Evolutionary conservation across 208 protist genomes (phyloP).

Genomic region (Leishmania braziliensis): DNA sequence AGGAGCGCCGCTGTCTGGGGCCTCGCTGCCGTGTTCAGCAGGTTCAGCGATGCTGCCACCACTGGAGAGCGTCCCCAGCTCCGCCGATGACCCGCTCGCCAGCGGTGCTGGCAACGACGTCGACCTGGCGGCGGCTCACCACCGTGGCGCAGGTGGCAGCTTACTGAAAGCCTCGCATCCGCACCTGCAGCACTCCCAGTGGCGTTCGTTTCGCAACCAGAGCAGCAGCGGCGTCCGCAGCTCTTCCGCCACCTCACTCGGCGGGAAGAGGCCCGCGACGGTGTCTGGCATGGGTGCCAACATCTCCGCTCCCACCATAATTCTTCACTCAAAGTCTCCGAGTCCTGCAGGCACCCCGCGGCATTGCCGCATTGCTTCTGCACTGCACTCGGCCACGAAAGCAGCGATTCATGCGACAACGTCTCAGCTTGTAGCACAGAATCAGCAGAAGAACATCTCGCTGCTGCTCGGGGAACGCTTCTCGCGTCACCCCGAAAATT

Average conservation of each 20-base stretch:
- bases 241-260: not conserved
- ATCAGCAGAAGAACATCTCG: constrained; percentile 30
- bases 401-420: constrained; percentile 29
- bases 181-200: constrained; percentile 18
- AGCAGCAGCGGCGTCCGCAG: not conserved
- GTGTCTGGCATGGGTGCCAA: not conserved
- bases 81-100: not conserved
- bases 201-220: constrained; percentile 10
- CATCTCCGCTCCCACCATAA: not conserved
- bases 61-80: not conserved
- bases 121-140: not conserved
- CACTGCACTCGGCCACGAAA: constrained; percentile 28
- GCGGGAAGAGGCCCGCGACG: not conserved
- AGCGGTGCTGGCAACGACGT: not conserved
- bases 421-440: constrained; percentile 17
- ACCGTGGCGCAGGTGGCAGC: not conserved
- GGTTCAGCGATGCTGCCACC: not conserved
- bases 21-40: not conserved
- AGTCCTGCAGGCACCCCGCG: not conserved
- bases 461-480: constrained; percentile 29
- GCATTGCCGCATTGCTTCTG: not conserved
- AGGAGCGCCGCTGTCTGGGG: not conserved
- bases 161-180: constrained; percentile 11
- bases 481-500: constrained; percentile 25
- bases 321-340: not conserved